phyloP scores from a whole-genome alignment of 768 basidiomycete genomes.

The Trametes cingulata region DNA sequence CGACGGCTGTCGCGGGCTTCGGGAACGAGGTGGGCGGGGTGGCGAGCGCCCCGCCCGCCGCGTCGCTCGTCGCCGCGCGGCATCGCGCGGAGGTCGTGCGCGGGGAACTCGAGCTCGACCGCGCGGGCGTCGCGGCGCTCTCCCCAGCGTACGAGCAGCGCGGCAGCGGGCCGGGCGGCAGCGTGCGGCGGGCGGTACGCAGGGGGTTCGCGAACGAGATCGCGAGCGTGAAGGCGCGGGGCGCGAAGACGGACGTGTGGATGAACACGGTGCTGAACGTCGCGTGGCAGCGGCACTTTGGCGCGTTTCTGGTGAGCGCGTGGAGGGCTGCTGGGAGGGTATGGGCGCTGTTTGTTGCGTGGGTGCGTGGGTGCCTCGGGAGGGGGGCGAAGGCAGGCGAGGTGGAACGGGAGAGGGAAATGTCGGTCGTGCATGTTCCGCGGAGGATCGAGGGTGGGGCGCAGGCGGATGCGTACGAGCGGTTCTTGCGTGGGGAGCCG shows the following conservation, averaged over 20 bases:
- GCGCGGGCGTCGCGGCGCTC: slow-evolving; percentile 44
- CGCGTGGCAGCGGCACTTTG: slow-evolving; percentile 43
- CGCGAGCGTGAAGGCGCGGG: slow-evolving; percentile 38
- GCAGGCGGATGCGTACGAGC: slow-evolving; percentile 48
- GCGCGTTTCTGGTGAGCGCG: slow-evolving; percentile 30
- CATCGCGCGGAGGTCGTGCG: slow-evolving; percentile 4
- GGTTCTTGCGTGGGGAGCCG: slow-evolving; percentile 62
- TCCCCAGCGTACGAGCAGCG: slow-evolving; percentile 32
- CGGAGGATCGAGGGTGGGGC: slow-evolving; percentile 32
- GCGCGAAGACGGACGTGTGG: slow-evolving; percentile 40
- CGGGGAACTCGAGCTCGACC: slow-evolving; percentile 38
- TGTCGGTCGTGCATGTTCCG: too few species aligned
- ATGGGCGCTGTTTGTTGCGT: slow-evolving; percentile 7
- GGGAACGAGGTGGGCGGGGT: slow-evolving; percentile 73
- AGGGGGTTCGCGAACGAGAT: slow-evolving; percentile 56
- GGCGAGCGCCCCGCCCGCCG: slow-evolving; percentile 21
- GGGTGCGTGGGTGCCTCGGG: not conserved
- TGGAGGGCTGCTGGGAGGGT: slow-evolving; percentile 19
- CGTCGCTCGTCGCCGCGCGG: not conserved
- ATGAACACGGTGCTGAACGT: slow-evolving; percentile 32
- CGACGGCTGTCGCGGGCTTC: slow-evolving; percentile 68
- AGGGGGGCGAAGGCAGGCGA: not conserved
- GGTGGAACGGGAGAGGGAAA: not conserved
- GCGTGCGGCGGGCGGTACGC: slow-evolving; percentile 29
- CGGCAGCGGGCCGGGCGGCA: slow-evolving; percentile 26